Percentiles rank a stretch among this genome's conserved stretches.
Evolutionary conservation across 306 rosid genomes (phyloP).

Genomic region (Pachyrhizus erosus): DNA sequence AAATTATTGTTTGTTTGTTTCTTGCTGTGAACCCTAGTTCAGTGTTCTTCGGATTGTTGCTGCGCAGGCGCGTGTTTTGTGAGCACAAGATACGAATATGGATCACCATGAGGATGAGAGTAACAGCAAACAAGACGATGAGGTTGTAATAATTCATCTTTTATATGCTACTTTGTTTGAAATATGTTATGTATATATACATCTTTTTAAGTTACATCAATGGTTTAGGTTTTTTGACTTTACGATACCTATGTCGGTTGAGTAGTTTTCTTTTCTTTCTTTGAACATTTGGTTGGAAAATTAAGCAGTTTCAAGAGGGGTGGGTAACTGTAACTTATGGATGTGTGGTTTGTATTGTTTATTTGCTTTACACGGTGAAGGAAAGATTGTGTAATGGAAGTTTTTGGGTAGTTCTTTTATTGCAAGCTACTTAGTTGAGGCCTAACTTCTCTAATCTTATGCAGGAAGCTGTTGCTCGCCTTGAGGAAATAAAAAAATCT

Average conservation of each 20-base stretch:
- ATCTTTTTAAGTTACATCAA: background rate
- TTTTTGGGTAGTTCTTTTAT: slow-evolving; percentile 28
- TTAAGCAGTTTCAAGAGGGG: background rate
- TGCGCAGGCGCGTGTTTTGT: background rate
- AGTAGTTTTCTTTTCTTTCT: background rate
- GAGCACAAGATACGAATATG: slow-evolving; percentile 22
- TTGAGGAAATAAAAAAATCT: slow-evolving; percentile 87
- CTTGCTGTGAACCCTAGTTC: slow-evolving; percentile 39
- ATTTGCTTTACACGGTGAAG: background rate
- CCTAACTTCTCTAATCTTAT: background rate
- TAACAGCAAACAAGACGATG: slow-evolving; percentile 84
- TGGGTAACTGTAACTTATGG: background rate
- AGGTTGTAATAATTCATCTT: slow-evolving; percentile 58
- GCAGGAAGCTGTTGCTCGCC: slow-evolving; percentile 91
- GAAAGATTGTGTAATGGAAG: background rate
- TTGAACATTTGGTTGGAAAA: background rate
- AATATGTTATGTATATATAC: background rate
- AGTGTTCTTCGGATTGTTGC: background rate
- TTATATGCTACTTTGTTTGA: slow-evolving; percentile 8
- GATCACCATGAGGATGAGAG: slow-evolving; percentile 75
- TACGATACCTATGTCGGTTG: background rate
- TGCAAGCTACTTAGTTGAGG: slow-evolving; percentile 18
- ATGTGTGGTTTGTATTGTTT: background rate
- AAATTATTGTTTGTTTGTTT: background rate
- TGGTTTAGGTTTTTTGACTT: background rate